Evolutionary conservation across 1,284 basidiomycete genomes (phyloP).

Genomic region (Xerocomus amazonicus): DNA sequence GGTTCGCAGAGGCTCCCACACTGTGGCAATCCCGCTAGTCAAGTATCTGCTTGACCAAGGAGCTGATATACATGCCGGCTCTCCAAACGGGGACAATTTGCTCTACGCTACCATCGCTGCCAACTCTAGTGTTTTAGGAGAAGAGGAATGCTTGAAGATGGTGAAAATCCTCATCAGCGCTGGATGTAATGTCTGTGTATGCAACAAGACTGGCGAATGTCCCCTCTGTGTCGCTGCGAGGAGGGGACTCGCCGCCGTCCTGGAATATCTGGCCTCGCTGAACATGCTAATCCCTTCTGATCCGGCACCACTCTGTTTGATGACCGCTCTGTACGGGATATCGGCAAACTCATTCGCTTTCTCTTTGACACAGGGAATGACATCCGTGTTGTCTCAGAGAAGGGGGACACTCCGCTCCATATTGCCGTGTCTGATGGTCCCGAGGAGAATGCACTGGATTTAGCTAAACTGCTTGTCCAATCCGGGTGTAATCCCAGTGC

Average conservation of each 20-base stretch:
- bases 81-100: neutral
- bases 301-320: neutral
- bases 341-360: neutral
- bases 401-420: constrained; percentile 11
- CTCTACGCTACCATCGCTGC: neutral
- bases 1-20: neutral
- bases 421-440: neutral
- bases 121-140: neutral
- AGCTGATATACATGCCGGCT: neutral
- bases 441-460: neutral
- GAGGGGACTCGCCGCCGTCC: neutral
- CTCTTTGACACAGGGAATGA: constrained; percentile 7
- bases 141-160: neutral
- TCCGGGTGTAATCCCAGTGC: neutral
- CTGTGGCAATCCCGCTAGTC: neutral
- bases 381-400: neutral
- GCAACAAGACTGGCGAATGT: constrained; percentile 3
- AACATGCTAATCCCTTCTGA: neutral
- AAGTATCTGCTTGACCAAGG: constrained; percentile 9
- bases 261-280: constrained; percentile 11
- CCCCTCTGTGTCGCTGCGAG: constrained; percentile 1
- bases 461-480: neutral
- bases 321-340: neutral
- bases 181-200: constrained; percentile 4
- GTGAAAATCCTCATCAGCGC: neutral